Evolutionary conservation across 2,329 filamentous ascomycete genomes (phyloP).

Genomic region (Metarhizium humberi): DNA sequence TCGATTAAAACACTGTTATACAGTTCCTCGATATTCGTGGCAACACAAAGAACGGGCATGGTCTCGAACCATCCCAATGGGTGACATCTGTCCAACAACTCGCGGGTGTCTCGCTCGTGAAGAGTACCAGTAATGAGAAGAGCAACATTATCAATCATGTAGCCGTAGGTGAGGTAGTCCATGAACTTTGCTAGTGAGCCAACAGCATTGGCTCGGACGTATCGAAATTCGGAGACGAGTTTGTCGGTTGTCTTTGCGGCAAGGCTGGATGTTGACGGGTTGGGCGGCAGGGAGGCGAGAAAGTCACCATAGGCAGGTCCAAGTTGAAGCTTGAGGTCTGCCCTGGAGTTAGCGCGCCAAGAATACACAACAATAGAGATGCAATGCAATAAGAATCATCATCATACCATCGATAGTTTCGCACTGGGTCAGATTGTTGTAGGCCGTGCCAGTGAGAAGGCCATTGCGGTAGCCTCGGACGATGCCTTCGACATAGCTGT

Average conservation of each 20-base stretch:
- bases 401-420: slow-evolving; percentile 82
- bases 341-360: background rate
- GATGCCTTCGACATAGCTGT: slow-evolving; percentile 92
- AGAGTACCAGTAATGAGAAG: slow-evolving; percentile 95
- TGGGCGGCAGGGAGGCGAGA: slow-evolving; percentile 84
- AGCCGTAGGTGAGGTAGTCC: slow-evolving; percentile 96
- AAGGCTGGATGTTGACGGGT: slow-evolving; percentile 91
- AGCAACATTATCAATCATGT: slow-evolving; percentile 99
- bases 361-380: background rate
- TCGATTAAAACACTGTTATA: slow-evolving; percentile 98
- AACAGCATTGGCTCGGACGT: slow-evolving; percentile 86
- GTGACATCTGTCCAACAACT: slow-evolving; percentile 91
- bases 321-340: slow-evolving; percentile 96
- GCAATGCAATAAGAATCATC: background rate
- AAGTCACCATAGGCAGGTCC: slow-evolving; percentile 96
- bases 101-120: slow-evolving; percentile 92
- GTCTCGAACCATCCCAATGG: slow-evolving; percentile 98
- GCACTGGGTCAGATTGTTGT: slow-evolving; percentile 94
- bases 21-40: slow-evolving; percentile 95
- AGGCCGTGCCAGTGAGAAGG: slow-evolving; percentile 82
- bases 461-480: slow-evolving; percentile 94
- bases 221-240: slow-evolving; percentile 93
- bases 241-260: slow-evolving; percentile 96
- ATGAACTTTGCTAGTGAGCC: slow-evolving; percentile 91
- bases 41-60: slow-evolving; percentile 94